Evolutionary conservation across 768 basidiomycete genomes (phyloP).

Genomic region (Boletus coccyginus): DNA sequence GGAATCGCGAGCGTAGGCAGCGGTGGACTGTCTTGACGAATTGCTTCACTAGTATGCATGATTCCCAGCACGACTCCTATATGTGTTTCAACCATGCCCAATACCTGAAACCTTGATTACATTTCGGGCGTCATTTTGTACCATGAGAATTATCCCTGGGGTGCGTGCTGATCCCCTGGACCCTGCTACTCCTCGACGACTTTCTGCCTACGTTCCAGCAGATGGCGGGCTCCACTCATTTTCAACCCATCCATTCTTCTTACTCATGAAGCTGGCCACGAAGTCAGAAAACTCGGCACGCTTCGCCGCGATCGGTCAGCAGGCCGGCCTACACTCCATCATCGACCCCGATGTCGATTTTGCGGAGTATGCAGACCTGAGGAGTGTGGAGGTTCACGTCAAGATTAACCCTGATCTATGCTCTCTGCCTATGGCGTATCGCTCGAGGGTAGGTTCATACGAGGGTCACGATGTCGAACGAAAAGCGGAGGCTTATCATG

Average conservation of each 20-base stretch:
- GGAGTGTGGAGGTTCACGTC: conserved; percentile 45
- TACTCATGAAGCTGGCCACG: conserved; percentile 36
- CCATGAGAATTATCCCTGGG: conserved; percentile 47
- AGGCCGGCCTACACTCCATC: conserved; percentile 51
- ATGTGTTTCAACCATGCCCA: background rate
- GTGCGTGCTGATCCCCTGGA: conserved; percentile 49
- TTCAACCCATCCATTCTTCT: conserved; percentile 42
- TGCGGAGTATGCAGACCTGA: conserved; percentile 44
- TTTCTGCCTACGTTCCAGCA: conserved; percentile 46
- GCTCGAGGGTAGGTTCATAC: conserved; percentile 40
- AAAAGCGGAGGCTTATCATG: background rate
- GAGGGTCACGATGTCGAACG: background rate
- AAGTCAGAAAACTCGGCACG: conserved; percentile 46
- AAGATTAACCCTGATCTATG: conserved; percentile 45
- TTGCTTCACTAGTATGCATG: conserved; percentile 38
- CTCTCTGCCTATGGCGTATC: conserved; percentile 44
- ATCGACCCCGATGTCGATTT: conserved; percentile 55
- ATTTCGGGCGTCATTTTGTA: conserved; percentile 55
- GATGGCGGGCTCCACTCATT: conserved; percentile 49
- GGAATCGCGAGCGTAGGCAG: conserved; percentile 38
- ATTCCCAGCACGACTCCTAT: background rate
- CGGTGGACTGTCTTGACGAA: conserved; percentile 45
- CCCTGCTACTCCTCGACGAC: conserved; percentile 47
- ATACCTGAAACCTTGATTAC: conserved; percentile 33
- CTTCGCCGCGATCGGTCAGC: conserved; percentile 49